These are phyloP conservation scores for Xerocomus brunneocitrinus DNA, from an alignment of 768 basidiomycete genomes.

Conservation along the genomic window DNA sequence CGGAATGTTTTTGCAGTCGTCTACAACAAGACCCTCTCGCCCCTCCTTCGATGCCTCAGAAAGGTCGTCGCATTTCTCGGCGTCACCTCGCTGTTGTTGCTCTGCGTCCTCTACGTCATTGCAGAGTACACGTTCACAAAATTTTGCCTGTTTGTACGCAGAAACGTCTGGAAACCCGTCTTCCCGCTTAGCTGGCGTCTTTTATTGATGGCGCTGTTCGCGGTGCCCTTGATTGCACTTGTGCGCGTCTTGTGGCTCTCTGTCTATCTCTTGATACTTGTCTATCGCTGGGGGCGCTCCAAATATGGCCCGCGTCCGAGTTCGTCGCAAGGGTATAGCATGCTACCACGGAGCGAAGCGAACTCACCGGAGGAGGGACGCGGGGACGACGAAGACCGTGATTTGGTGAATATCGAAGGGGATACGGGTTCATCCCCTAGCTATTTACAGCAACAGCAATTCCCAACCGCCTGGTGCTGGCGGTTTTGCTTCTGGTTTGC, in stretches of 20 bases:
- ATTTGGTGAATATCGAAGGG: neutral
- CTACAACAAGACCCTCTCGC: neutral
- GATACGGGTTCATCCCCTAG: neutral
- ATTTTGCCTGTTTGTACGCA: conserved; percentile 3
- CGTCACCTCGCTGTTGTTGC: neutral
- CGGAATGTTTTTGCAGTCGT: neutral
- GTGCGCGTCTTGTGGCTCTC: conserved; percentile 9
- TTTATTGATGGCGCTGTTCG: conserved; percentile 9
- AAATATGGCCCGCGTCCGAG: neutral
- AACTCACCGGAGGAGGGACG: conserved; percentile 2
- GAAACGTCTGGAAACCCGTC: conserved; percentile 12
- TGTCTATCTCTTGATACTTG: neutral
- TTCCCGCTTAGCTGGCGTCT: conserved; percentile 21
- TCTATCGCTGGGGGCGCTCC: neutral
- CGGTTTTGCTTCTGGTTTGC: conserved; percentile 7
- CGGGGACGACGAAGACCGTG: neutral
- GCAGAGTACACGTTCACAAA: conserved; percentile 8
- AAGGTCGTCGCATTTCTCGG: neutral
- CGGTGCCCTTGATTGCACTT: conserved; percentile 9
- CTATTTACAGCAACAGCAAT: neutral
- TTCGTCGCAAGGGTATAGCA: conserved; percentile 4
- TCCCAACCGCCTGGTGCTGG: neutral
- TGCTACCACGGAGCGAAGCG: conserved; percentile 8
- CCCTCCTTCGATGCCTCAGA: neutral
- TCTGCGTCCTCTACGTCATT: conserved; percentile 5